These are phyloP conservation scores for Lactifluus subvellereus DNA, from an alignment of 768 basidiomycete species.

Conservation along the genomic window DNA sequence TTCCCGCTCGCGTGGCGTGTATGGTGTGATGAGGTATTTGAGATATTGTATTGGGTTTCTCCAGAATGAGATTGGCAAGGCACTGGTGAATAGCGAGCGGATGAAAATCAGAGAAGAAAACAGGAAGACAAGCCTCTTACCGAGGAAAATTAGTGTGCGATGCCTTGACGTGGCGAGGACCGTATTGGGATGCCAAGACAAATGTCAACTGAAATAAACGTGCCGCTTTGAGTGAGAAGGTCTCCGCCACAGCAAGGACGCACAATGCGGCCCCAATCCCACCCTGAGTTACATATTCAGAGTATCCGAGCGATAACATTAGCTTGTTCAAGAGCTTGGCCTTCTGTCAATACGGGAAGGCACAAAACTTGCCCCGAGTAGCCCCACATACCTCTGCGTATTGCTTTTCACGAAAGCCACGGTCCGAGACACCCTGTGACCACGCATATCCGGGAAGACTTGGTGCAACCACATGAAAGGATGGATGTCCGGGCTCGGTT, in stretches of 20 bases:
- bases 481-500: slow-evolving; percentile 18
- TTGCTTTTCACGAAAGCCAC: slow-evolving; percentile 26
- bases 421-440: slow-evolving; percentile 27
- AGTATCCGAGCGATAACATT: slow-evolving; percentile 31
- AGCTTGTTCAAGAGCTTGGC: slow-evolving; percentile 28
- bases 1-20: slow-evolving; percentile 34
- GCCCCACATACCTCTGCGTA: slow-evolving; percentile 27
- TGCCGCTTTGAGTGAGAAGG: background rate
- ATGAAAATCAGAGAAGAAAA: background rate
- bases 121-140: slow-evolving; percentile 22
- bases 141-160: slow-evolving; percentile 32
- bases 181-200: slow-evolving; percentile 27
- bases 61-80: slow-evolving; percentile 25
- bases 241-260: background rate
- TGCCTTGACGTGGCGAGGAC: slow-evolving; percentile 26
- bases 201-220: slow-evolving; percentile 27
- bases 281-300: slow-evolving; percentile 39
- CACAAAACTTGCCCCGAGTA: background rate
- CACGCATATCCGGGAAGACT: slow-evolving; percentile 30
- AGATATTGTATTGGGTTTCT: slow-evolving; percentile 30
- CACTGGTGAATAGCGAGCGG: slow-evolving; percentile 22
- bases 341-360: background rate
- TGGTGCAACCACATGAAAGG: slow-evolving; percentile 30
- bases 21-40: slow-evolving; percentile 29
- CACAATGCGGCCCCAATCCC: slow-evolving; percentile 44